Evolutionary conservation across 169 alveolate genomes (phyloP).

Genomic region (Eimeria maxima): DNA sequence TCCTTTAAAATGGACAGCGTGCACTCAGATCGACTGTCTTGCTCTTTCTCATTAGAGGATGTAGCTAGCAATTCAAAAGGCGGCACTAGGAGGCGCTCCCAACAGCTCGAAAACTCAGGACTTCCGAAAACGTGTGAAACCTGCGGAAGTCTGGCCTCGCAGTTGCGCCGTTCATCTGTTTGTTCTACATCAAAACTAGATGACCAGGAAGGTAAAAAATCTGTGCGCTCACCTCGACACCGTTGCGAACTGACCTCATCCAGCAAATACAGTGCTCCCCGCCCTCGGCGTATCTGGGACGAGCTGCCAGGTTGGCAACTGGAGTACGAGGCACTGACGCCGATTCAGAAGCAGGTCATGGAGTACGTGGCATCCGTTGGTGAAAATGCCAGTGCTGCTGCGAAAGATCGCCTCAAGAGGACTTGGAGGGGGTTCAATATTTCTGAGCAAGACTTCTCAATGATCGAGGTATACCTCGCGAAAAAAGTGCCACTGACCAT

Average conservation of each 20-base stretch:
- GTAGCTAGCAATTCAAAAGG: not conserved
- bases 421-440: conserved; percentile 45
- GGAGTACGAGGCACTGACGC: conserved; percentile 48
- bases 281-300: conserved; percentile 56
- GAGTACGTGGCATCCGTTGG: conserved; percentile 56
- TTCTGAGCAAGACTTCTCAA: conserved; percentile 47
- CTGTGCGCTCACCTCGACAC: not conserved
- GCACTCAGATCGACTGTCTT: not conserved
- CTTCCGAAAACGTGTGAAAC: not conserved
- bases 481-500: conserved; percentile 68
- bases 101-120: not conserved
- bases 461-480: conserved; percentile 37
- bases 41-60: not conserved
- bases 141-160: not conserved
- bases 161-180: not conserved
- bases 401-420: conserved; percentile 40
- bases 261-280: not conserved
- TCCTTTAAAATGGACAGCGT: not conserved
- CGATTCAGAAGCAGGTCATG: conserved; percentile 74
- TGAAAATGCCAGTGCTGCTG: conserved; percentile 52
- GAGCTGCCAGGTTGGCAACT: conserved; percentile 49
- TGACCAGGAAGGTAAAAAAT: not conserved
- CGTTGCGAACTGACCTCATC: conserved; percentile 4
- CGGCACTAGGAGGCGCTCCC: not conserved
- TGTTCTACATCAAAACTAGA: not conserved